Base-by-base conservation (phyloP, 768 basidiomycete species). In the Agrocybe pediades region DNA sequence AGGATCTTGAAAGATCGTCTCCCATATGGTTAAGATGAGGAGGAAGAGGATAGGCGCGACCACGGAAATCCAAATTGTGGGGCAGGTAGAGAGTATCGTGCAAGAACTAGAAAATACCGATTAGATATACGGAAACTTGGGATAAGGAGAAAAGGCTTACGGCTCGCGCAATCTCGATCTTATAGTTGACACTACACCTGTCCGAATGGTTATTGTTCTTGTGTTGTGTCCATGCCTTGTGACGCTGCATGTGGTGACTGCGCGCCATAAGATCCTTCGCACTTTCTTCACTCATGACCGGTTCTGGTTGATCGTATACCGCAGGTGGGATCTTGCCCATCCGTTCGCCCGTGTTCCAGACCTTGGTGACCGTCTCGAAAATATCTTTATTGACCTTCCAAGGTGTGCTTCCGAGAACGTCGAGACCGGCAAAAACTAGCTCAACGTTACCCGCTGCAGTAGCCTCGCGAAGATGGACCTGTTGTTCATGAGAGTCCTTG, bases 41-140 rank as follows among this genome's bases (percentile, higher is more conserved):
- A 1, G 96, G 95, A 40, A 97, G 87, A 9, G 97, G 96, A 66
- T 99, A 99, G 0, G 96, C 94, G 48, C 96, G 88, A 7, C 97
- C 97, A 55, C 96, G 86, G 80, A 98, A 99, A 71, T 99, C 97
- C 62, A 98, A 76, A 69, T 97, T 98, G 70, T 98, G 96, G 0
- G 96, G 95, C 46, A 95, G 78, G 71, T 93, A 98, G 68, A 98
- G 87, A 0, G 75, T 84, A 60, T 97, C 96, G 50, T 85, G 84
- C 46, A 95, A 75, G 80, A 95, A 97, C 87, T 92, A 53, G 54
- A 24, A 42, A 54, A 20, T 57, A 17, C 15, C 15, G 3, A 13
- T 25, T 20, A 41, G 9, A 25, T 43, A 44, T 1, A 40, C 42
- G 20, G 21, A 53, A 13, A 6, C 21, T 19, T 40, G 24, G 55